These are phyloP conservation scores for Stagonosporopsis chrysanthemi DNA, from an alignment of 2,329 filamentous ascomycete species.

Conservation along the genomic window DNA sequence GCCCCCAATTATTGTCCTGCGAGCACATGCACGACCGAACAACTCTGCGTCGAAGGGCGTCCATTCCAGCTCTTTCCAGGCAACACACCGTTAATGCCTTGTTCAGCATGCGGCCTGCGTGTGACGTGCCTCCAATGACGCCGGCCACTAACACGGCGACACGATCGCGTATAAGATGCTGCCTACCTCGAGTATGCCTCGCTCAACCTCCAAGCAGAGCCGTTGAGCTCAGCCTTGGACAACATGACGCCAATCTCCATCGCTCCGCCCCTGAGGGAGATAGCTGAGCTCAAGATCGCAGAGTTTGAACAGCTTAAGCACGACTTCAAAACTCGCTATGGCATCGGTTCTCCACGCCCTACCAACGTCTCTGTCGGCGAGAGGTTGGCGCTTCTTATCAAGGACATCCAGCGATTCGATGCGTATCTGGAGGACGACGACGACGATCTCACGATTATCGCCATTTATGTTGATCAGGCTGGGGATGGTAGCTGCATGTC, in stretches of 20 bases:
- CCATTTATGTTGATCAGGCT: slow-evolving; percentile 62
- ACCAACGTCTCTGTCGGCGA: slow-evolving; percentile 40
- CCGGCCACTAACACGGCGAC: not conserved
- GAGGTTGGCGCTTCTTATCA: slow-evolving; percentile 46
- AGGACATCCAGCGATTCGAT: slow-evolving; percentile 48
- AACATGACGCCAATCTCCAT: slow-evolving; percentile 21
- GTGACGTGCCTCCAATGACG: slow-evolving; percentile 12
- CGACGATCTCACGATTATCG: slow-evolving; percentile 54
- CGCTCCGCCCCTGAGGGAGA: slow-evolving; percentile 30
- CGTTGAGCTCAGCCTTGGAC: not conserved
- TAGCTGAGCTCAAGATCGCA: slow-evolving; percentile 57
- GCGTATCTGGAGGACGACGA: slow-evolving; percentile 40
- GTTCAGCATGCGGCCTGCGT: not conserved
- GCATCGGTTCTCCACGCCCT: slow-evolving; percentile 19
- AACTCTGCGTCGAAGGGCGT: slow-evolving; percentile 6
- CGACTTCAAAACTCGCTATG: slow-evolving; percentile 59
- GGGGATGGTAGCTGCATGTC: slow-evolving; percentile 63
- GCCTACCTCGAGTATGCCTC: not conserved
- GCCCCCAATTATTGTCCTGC: slow-evolving; percentile 4
- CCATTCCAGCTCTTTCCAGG: not conserved
- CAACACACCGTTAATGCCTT: not conserved
- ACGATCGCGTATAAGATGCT: not conserved
- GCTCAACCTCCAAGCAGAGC: not conserved
- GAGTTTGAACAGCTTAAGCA: slow-evolving; percentile 62
- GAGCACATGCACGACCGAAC: not conserved